Percentiles rank a stretch among this genome's conserved stretches.
Conservation (phyloP, 345 rosid species). For the Toxicodendron radicans region DNA sequence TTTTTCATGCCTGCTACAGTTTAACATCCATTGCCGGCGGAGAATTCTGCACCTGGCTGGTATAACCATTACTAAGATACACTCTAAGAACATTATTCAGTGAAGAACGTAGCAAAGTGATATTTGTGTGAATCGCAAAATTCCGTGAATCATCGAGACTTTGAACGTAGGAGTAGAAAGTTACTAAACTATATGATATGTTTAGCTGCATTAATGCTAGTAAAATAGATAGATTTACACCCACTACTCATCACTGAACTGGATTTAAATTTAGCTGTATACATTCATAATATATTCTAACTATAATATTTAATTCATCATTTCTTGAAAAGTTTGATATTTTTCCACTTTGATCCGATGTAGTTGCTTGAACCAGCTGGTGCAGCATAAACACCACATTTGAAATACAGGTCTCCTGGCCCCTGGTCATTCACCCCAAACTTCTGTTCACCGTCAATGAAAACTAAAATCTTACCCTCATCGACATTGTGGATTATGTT, state of each 20-base stretch:
- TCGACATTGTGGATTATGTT: conserved; percentile 35
- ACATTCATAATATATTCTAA: background rate
- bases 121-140: too few relatives aligned
- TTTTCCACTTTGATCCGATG: conserved; percentile 45
- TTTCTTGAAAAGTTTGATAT: conserved; percentile 38
- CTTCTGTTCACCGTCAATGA: conserved; percentile 29
- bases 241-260: background rate
- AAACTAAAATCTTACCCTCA: conserved; percentile 29
- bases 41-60: background rate
- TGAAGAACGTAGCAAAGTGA: too few relatives aligned
- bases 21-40: background rate
- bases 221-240: background rate
- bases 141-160: too few relatives aligned
- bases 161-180: background rate
- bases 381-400: conserved; percentile 42
- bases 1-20: background rate
- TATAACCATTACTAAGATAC: background rate
- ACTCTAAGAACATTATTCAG: too few relatives aligned
- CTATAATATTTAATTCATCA: conserved; percentile 1
- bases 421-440: conserved; percentile 22
- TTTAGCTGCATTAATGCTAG: too few relatives aligned
- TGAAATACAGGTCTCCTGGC: conserved; percentile 31
- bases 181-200: too few relatives aligned
- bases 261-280: background rate
- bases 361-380: conserved; percentile 30